Evolutionary conservation across 768 basidiomycete genomes (phyloP).

Genomic region (Vararia minispora): DNA sequence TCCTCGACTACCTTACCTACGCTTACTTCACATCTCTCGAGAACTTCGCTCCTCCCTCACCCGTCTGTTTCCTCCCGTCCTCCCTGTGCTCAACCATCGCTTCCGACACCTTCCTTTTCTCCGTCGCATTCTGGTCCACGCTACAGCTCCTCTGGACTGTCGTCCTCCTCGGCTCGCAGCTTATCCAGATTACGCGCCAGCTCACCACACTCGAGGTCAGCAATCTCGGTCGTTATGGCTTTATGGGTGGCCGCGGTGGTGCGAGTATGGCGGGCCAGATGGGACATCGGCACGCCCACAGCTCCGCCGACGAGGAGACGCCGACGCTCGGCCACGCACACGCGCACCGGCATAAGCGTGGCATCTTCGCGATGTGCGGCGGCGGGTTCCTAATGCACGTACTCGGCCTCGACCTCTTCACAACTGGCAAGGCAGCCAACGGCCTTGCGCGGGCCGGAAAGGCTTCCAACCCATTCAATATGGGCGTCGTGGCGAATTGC

Average conservation of each 20-base stretch:
- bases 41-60: constrained; percentile 31
- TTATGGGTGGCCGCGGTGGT: constrained; percentile 87
- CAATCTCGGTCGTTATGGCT: constrained; percentile 91
- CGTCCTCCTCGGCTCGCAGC: constrained; percentile 75
- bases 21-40: constrained; percentile 48
- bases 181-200: constrained; percentile 88
- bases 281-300: constrained; percentile 57
- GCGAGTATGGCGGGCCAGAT: constrained; percentile 60
- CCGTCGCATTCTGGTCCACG: constrained; percentile 75
- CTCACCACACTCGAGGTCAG: constrained; percentile 95
- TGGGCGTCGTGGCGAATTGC: constrained; percentile 70
- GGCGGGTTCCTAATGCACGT: constrained; percentile 78
- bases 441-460: constrained; percentile 70
- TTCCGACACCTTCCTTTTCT: constrained; percentile 75
- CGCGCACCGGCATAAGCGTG: constrained; percentile 30
- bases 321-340: constrained; percentile 14
- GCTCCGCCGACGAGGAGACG: constrained; percentile 26
- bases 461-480: constrained; percentile 86
- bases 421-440: constrained; percentile 78
- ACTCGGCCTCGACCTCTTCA: constrained; percentile 90
- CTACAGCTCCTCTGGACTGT: constrained; percentile 94
- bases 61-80: constrained; percentile 57
- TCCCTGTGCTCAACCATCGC: constrained; percentile 61
- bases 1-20: constrained; percentile 79
- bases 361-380: constrained; percentile 28